Base-by-base conservation (phyloP, 169 alveolate species). In the Eimeria acervulina region DNA sequence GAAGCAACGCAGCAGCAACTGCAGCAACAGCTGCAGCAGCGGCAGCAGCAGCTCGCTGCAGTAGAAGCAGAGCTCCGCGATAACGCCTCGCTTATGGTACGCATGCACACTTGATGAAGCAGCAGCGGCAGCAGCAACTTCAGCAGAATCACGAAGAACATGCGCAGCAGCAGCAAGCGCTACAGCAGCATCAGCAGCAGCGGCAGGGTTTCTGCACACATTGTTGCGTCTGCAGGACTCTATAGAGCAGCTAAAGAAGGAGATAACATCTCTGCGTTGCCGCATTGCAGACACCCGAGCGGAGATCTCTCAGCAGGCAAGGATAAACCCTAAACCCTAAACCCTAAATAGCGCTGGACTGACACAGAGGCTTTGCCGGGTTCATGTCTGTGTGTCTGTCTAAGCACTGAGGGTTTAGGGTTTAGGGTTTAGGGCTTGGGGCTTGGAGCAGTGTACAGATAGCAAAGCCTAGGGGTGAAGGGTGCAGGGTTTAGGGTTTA, bases 1-100 rank as follows among this genome's bases (percentile, higher is more conserved):
- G 88, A 78, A 66, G 61, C 88, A 12, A 44, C 88, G 36, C 88
- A 78, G 61, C 88, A 78, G 88, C 88, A 78, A n/a, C 38, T 78
- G 88, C 88, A 78, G 61, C 88, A 78, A 19, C 88, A 78, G 63
- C 88, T 78, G 40, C 88, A 78, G 88, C 88, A 78, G 88, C 88
- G 61, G 88, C 88, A 78, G 88, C 88, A 78, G 88, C 88, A 78
- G 88, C 88, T 78, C 88, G 88, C 88, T 42, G 63, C 61, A 78
- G 61, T 78, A 38, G 88, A 78, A 21, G 61, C 66, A 38, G 88
- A 78, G 88, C 61, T 78, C 52, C 88, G 88, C 63, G 88, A 78
- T 10, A 78, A 78, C 88, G 88, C 88, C 88, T 42, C 88, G 52
- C 61, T 78, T 21, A 78, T 78, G 88, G 88, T 78, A 78, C 61